Evolutionary conservation across 2,329 filamentous ascomycete genomes (phyloP), one percentile per base, ranked within the genome.

Genomic region (Fusarium sp.): DNA sequence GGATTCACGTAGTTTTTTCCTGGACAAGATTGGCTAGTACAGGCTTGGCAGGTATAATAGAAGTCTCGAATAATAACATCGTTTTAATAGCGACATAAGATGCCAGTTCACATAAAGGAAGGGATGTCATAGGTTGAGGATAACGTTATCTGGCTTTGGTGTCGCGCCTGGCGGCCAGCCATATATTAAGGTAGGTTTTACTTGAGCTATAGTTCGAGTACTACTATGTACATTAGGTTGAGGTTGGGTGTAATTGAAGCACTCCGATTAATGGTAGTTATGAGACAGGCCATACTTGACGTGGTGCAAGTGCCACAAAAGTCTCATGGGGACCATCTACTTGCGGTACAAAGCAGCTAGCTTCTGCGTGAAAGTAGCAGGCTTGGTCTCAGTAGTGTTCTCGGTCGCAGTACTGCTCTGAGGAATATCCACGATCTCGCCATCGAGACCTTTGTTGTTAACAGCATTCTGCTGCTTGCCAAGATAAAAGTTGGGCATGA

Each of bases 401-500:
- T 31, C 42, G 3, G 34, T 30, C 13, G 14, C 8, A 1, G n/a
- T n/a, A 2, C n/a, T 51, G 23, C 45, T 57, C 49, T 58, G 51
- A 5, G 76, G 73, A 5, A 77, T 68, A 51, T 74, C 65, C 3
- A 77, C 70, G 9, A 46, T 12, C 55, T 77, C 72, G 5, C 77
- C 77, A 51, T 78, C 77, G 2, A 79, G 74, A 55, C 77, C 77
- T 28, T 59, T 79, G 67, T 77, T 78, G 7, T 67, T 78, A n/a
- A 74, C 75, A 10, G 77, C 77, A 23, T 79, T 78, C 67, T 79
- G 77, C 58, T 77, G 74, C 67, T 77, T 76, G 62, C 78, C 79
- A 3, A 79, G 71, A 51, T 78, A 79, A 68, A 65, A 83, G 73
- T 83, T 76, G 45, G 81, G 80, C 80, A 82, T 81, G 66, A 80